phyloP scores from a whole-genome alignment of 208 protist genomes.

The Trypanosoma platydactyli region DNA sequence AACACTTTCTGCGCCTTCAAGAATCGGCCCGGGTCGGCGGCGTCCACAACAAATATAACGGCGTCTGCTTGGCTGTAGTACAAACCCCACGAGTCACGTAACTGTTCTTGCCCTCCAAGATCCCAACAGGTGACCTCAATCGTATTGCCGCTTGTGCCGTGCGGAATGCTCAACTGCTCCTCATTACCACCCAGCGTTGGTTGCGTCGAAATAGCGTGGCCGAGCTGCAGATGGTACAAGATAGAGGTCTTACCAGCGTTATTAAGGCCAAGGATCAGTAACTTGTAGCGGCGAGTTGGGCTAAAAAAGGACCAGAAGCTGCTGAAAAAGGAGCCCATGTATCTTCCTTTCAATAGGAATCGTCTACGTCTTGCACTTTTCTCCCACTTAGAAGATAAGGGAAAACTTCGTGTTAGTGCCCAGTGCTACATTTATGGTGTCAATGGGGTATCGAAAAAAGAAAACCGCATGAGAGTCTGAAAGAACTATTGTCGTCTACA shows the following conservation, averaged over 20 bases:
- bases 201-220: slow-evolving; percentile 96
- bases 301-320: slow-evolving; percentile 66
- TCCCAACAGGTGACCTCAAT: slow-evolving; percentile 97
- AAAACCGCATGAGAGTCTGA: no score
- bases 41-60: slow-evolving; percentile 94
- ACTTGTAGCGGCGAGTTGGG: slow-evolving; percentile 66
- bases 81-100: slow-evolving; percentile 92
- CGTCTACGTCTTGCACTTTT: no score
- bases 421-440: no score
- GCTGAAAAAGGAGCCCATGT: slow-evolving; percentile 71
- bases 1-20: slow-evolving; percentile 82
- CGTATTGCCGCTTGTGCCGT: slow-evolving; percentile 83
- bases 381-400: no score
- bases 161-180: slow-evolving; percentile 96
- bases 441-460: no score
- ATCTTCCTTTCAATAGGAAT: slow-evolving; percentile 2
- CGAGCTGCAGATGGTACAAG: slow-evolving; percentile 97
- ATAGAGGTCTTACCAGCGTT: slow-evolving; percentile 98
- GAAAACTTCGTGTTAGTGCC: no score
- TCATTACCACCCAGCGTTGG: slow-evolving; percentile 98
- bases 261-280: slow-evolving; percentile 95
- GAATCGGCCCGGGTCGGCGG: slow-evolving; percentile 78
- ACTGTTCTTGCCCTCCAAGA: slow-evolving; percentile 93
- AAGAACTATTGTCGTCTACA: no score
- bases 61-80: slow-evolving; percentile 97